Conservation (phyloP, 192 early-diverging fungal genomes). For the Umbelopsis sp. region DNA sequence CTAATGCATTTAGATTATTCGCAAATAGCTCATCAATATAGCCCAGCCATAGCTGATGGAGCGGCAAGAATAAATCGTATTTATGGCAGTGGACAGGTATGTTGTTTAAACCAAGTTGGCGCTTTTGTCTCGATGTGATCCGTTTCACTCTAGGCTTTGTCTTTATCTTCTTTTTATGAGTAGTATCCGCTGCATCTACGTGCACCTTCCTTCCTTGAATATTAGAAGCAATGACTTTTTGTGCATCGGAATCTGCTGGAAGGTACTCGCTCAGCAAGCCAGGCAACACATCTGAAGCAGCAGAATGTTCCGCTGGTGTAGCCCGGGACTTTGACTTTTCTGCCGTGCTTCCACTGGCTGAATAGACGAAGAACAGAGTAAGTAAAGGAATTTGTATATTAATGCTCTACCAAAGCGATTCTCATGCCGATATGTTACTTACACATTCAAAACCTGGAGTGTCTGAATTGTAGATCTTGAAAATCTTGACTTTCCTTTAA, state of each 20-base stretch:
- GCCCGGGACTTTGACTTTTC: background rate
- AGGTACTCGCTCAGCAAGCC: constrained; percentile 2
- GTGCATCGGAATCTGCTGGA: background rate
- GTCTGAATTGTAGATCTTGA: no score
- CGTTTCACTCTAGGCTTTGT: constrained; percentile 48
- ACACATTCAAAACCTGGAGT: no score
- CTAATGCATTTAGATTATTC: constrained; percentile 22
- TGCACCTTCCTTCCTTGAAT: constrained; percentile 9
- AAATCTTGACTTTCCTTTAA: no score
- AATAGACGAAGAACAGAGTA: no score
- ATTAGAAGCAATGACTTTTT: background rate
- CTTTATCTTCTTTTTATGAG: constrained; percentile 29
- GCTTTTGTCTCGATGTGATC: constrained; percentile 68
- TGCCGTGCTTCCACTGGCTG: background rate
- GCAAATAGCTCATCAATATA: constrained; percentile 73
- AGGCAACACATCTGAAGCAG: background rate
- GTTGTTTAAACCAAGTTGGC: constrained; percentile 61
- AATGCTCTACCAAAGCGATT: no score
- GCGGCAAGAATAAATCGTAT: constrained; percentile 70
- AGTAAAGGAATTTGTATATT: no score
- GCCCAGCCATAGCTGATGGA: constrained; percentile 76
- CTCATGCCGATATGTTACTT: no score
- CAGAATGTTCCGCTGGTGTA: background rate
- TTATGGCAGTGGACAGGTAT: constrained; percentile 60
- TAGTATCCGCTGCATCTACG: constrained; percentile 11